Conservation (phyloP, 2,329 filamentous ascomycete genomes). For the Mycocentrospora acerina region DNA sequence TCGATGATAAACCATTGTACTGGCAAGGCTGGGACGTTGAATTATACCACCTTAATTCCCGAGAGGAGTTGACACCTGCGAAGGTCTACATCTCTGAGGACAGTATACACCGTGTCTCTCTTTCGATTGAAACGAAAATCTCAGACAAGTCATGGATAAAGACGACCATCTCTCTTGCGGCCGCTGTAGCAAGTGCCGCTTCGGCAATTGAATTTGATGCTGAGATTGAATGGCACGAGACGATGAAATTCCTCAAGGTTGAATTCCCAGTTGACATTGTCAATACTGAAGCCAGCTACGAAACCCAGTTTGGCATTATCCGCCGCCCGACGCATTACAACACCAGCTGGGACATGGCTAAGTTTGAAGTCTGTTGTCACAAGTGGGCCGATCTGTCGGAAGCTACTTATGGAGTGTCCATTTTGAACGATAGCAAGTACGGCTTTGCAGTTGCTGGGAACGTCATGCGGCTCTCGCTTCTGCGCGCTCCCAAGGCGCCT, state of each 20-base stretch:
- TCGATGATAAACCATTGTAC: constrained; percentile 95
- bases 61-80: constrained; percentile 70
- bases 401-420: constrained; percentile 83
- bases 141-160: constrained; percentile 84
- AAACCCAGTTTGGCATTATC: constrained; percentile 90
- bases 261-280: constrained; percentile 92
- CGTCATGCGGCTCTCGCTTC: constrained; percentile 82
- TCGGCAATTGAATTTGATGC: constrained; percentile 76
- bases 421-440: constrained; percentile 95
- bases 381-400: constrained; percentile 92
- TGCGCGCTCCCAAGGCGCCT: constrained; percentile 87
- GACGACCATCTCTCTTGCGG: constrained; percentile 78
- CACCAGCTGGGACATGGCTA: constrained; percentile 96
- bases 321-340: constrained; percentile 96
- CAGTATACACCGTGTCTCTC: constrained; percentile 73
- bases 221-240: constrained; percentile 96
- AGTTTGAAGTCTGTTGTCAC: constrained; percentile 95
- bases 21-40: constrained; percentile 99
- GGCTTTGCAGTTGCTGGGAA: constrained; percentile 90
- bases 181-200: constrained; percentile 64
- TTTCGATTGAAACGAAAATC: constrained; percentile 83
- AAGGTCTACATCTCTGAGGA: constrained; percentile 71
- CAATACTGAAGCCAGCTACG: constrained; percentile 91
- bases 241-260: constrained; percentile 97
- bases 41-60: constrained; percentile 88